Base-by-base conservation (phyloP, 2,329 filamentous ascomycete genomes). In the Pestalotiopsis sp. region DNA sequence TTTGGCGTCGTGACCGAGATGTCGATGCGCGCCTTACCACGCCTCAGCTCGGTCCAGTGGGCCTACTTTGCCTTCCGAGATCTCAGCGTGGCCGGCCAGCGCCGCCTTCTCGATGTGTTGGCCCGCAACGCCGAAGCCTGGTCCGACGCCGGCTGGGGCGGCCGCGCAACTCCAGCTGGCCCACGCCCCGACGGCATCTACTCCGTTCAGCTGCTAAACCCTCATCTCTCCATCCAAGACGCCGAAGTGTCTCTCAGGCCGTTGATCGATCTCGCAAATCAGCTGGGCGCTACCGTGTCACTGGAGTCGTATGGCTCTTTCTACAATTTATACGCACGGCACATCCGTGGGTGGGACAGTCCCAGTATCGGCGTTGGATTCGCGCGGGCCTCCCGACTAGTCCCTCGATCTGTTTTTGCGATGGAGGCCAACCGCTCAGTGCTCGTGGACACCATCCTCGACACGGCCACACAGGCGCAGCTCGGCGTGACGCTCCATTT, bases 1-100 rank as follows among this genome's bases (percentile, higher is more conserved):
- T 91, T 86, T 71, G 89, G 82, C 2, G 81, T 90, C 1, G 86
- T 91, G 1, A 76, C 83, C 2, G 45, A 52, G 17, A 52, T 52
- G 45, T 52, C 45, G 17, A 52, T 52, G 45, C 45, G 45, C n/a
- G 14, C 45, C 3, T n/a, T 52, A 52, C 45, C 45, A 6, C 45
- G 45, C 45, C 17, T 52, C 7, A 20, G 3, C 17, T 7, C 45
- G n/a, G n/a, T 52, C 14, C 45, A 52, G 6, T 52, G 45, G 45
- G 45, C 45, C 14, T 52, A 52, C 20, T 17, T 52, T 3, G n/a
- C 45, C 20, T 52, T 52, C 14, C 45, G 45, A 9, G 17, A 52
- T n/a, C 17, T 52, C 17, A 52, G 45, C 20, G 7, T 52, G 17
- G 45, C 45, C 3, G 45, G 45, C 3, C 45, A 52, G 45, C 45